phyloP scores from a whole-genome alignment of 768 basidiomycete species.

The Kockovaella imperatae region DNA sequence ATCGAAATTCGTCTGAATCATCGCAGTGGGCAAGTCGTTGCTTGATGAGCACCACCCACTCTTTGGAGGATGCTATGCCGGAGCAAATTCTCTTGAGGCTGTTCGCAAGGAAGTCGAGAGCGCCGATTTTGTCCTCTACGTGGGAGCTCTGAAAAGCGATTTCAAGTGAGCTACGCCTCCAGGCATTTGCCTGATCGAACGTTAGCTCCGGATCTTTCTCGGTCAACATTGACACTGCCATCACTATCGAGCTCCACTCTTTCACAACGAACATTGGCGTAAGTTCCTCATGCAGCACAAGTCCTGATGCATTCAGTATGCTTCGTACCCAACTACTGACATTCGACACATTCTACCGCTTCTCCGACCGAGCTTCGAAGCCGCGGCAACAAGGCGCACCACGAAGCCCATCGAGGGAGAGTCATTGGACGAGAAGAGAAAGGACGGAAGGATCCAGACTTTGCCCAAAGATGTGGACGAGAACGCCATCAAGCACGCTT shows the following conservation, averaged over 20 bases:
- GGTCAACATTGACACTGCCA: constrained; percentile 38
- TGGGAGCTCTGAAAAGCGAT: constrained; percentile 41
- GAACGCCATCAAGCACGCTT: constrained; percentile 61
- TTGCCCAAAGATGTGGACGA: constrained; percentile 15
- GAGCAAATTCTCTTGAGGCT: constrained; percentile 35
- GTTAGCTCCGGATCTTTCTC: constrained; percentile 43
- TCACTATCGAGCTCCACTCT: constrained; percentile 43
- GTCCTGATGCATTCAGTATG: constrained; percentile 21
- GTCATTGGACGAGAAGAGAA: constrained; percentile 23
- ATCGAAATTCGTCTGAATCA: not conserved
- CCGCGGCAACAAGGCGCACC: constrained; percentile 15
- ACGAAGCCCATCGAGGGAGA: constrained; percentile 16
- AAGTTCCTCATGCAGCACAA: not conserved
- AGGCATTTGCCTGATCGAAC: not conserved
- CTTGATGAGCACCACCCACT: constrained; percentile 41
- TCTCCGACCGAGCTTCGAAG: constrained; percentile 32
- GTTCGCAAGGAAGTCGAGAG: constrained; percentile 41
- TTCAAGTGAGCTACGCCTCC: constrained; percentile 36
- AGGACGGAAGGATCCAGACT: constrained; percentile 19
- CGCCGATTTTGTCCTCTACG: constrained; percentile 43
- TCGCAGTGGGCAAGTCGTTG: constrained; percentile 34
- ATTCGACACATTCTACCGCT: constrained; percentile 42
- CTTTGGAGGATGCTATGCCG: constrained; percentile 43
- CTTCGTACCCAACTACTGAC: constrained; percentile 40
- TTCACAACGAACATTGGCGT: constrained; percentile 39